Conservation (phyloP, 2,329 filamentous ascomycete species). For the Stachybotrys echinatus region DNA sequence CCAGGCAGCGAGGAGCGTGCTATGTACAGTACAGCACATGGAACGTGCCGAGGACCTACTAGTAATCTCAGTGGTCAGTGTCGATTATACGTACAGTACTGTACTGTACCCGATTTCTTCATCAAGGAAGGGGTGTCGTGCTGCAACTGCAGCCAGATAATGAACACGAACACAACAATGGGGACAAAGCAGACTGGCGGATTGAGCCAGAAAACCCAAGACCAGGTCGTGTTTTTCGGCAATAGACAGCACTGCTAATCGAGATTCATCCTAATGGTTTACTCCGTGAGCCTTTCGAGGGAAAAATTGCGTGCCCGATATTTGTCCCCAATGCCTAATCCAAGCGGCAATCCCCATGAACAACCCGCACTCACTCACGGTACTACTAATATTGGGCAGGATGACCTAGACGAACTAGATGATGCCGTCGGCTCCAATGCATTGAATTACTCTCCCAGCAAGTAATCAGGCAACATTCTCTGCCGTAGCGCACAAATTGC, state of each 20-base stretch:
- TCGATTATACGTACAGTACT: not conserved
- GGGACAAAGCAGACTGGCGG: not conserved
- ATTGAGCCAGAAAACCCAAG: not conserved
- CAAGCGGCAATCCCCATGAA: not conserved
- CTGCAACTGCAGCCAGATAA: not conserved
- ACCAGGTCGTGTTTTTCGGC: not conserved
- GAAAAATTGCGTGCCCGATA: not conserved
- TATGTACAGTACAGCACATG: not conserved
- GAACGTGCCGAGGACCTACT: not conserved
- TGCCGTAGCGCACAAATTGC: not conserved
- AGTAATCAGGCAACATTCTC: not conserved
- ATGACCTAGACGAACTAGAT: slow-evolving; percentile 1
- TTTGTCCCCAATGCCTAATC: not conserved
- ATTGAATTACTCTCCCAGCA: not conserved
- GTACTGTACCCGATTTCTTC: not conserved
- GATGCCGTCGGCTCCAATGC: not conserved
- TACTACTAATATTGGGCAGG: not conserved
- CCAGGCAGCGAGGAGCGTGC: not conserved
- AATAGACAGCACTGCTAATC: not conserved
- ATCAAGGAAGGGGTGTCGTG: slow-evolving; percentile 1
- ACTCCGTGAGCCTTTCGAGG: too few species aligned
- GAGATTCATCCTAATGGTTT: too few species aligned
- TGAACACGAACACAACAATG: not conserved
- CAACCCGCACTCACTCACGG: not conserved
- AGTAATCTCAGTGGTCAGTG: not conserved